These are phyloP conservation scores for Coprinellus micaceus DNA, from an alignment of 768 basidiomycete genomes.

Conservation along the genomic window DNA sequence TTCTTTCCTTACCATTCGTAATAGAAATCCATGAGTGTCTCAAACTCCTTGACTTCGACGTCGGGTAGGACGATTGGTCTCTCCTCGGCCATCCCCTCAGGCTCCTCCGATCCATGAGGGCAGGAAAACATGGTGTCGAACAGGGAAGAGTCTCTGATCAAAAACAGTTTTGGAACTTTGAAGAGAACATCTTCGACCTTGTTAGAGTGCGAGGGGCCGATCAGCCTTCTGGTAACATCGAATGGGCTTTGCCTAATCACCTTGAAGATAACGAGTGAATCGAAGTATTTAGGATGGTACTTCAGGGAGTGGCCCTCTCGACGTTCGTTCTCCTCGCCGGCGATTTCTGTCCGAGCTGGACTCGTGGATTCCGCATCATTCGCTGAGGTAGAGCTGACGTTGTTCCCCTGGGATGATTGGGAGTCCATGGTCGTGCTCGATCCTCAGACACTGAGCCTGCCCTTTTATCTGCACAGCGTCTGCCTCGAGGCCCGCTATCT, in stretches of 20 bases:
- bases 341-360: no score
- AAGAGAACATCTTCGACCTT: constrained; percentile 31
- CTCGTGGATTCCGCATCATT: background rate
- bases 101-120: constrained; percentile 14
- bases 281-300: constrained; percentile 16
- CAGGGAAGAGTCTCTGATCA: constrained; percentile 34
- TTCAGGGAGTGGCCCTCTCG: background rate
- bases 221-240: no score
- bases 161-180: constrained; percentile 35
- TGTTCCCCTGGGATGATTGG: background rate
- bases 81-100: constrained; percentile 31
- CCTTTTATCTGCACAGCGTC: no score
- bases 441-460: no score
- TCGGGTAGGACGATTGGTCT: constrained; percentile 30
- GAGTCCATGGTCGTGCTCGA: background rate
- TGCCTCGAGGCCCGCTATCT: no score
- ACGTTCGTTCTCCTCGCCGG: no score
- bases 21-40: constrained; percentile 36
- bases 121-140: constrained; percentile 36
- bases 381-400: background rate
- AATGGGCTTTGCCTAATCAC: constrained; percentile 11
- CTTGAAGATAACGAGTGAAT: constrained; percentile 18
- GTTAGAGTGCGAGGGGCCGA: background rate
- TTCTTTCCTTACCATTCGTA: constrained; percentile 31
- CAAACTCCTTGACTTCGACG: constrained; percentile 32